A percentile compares a stretch with the other conserved stretches of the same genome.
These are phyloP conservation scores for Plantago major DNA, from an alignment of 257 asterid genomes.

Conservation along the genomic window DNA sequence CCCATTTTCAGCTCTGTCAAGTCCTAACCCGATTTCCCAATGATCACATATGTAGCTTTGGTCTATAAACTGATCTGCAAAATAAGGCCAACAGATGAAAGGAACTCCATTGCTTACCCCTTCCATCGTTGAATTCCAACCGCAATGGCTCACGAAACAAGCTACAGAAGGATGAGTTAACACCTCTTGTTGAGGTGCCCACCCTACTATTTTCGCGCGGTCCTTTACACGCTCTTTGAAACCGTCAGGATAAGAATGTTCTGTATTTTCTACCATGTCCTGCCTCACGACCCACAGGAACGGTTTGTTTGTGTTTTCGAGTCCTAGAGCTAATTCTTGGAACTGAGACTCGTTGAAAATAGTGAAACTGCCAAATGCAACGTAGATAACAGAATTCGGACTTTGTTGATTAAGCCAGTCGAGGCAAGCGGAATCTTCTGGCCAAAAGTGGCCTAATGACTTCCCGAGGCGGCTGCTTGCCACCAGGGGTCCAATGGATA, in stretches of 20 bases:
- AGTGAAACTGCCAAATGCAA: constrained; percentile 59
- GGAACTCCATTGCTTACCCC: constrained; percentile 36
- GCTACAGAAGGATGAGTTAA: constrained; percentile 36
- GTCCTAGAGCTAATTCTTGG: constrained; percentile 47
- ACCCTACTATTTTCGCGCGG: constrained; percentile 25
- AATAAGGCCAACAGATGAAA: constrained; percentile 40
- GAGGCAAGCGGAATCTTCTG: constrained; percentile 21
- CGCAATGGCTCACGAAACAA: constrained; percentile 35
- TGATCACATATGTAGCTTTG: constrained; percentile 24
- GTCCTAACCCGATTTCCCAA: constrained; percentile 34
- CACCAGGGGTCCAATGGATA: constrained; percentile 46
- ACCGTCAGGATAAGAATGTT: constrained; percentile 24
- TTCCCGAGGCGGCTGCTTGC: constrained; percentile 36
- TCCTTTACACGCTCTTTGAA: constrained; percentile 26
- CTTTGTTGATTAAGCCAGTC: constrained; percentile 38
- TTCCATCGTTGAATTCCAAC: constrained; percentile 43
- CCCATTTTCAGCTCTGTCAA: constrained; percentile 28
- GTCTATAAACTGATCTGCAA: constrained; percentile 37
- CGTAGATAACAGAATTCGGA: constrained; percentile 34
- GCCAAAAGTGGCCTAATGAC: constrained; percentile 15
- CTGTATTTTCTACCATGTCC: constrained; percentile 17
- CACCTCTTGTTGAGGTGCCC: constrained; percentile 45
- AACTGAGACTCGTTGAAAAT: constrained; percentile 41
- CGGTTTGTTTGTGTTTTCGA: constrained; percentile 33
- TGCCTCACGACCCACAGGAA: constrained; percentile 41